Conservation (phyloP, 2,329 filamentous ascomycete genomes). For the Colletotrichum agaves region DNA sequence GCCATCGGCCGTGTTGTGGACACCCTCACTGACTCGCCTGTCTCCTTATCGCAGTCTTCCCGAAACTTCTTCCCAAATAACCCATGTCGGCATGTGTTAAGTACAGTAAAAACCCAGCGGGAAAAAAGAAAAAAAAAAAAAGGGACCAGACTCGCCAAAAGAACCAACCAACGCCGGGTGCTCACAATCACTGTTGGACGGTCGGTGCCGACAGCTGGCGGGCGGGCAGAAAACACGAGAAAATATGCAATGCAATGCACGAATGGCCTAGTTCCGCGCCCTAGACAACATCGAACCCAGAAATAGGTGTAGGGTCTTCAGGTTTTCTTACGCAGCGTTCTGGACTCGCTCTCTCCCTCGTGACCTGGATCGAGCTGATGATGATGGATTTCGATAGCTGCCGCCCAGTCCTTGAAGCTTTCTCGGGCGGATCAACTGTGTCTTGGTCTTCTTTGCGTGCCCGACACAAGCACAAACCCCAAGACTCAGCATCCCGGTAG, state of each 20-base stretch:
- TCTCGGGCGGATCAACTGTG: slow-evolving; percentile 1
- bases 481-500: slow-evolving; percentile 24
- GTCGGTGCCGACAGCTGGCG: not conserved
- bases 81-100: slow-evolving; percentile 18
- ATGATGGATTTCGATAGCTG: not conserved
- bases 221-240: slow-evolving; percentile 24
- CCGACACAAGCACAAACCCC: slow-evolving; percentile 3
- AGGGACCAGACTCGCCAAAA: slow-evolving; percentile 14
- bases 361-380: not conserved
- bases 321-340: not conserved
- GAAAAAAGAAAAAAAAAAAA: slow-evolving; percentile 6
- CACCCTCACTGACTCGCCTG: slow-evolving; percentile 35
- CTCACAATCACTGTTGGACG: not conserved
- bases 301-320: slow-evolving; percentile 22
- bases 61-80: slow-evolving; percentile 32
- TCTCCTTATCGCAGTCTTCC: slow-evolving; percentile 32
- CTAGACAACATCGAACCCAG: not conserved
- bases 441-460: slow-evolving; percentile 13
- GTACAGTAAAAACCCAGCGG: not conserved
- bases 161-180: slow-evolving; percentile 8
- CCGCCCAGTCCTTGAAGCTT: slow-evolving; percentile 8
- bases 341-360: slow-evolving; percentile 1
- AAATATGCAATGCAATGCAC: slow-evolving; percentile 32
- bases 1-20: slow-evolving; percentile 12
- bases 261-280: slow-evolving; percentile 16